These are phyloP conservation scores for Aspergillus taichungensis DNA, from an alignment of 495 filamentous ascomycete species.

Conservation along the genomic window DNA sequence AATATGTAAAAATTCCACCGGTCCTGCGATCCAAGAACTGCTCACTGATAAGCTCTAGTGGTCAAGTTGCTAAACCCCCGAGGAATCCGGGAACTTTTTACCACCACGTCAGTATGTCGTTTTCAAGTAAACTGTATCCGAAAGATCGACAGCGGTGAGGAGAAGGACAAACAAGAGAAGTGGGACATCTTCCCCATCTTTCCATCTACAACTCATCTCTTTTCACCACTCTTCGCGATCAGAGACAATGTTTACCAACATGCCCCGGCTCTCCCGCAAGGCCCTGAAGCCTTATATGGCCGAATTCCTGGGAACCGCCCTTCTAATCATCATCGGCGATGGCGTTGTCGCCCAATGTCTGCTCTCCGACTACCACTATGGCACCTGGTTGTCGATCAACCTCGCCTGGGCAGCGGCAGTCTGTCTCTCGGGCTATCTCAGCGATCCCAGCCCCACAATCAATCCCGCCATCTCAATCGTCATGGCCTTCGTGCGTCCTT, in stretches of 20 bases:
- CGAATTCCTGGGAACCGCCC: conserved; percentile 28
- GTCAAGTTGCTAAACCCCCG: too few species aligned
- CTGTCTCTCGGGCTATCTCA: conserved; percentile 20
- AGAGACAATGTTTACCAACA: conserved; percentile 22
- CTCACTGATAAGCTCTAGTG: too few species aligned
- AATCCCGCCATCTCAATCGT: conserved; percentile 25
- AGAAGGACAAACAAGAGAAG: too few species aligned
- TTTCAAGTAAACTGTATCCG: too few species aligned
- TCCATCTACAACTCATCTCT: too few species aligned
- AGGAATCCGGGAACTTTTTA: too few species aligned
- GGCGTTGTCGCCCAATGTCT: conserved; percentile 28
- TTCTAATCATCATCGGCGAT: conserved; percentile 29
- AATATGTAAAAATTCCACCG: too few species aligned
- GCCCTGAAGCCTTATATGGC: conserved; percentile 24
- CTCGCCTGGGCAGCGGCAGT: conserved; percentile 29
- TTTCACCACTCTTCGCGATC: too few species aligned
- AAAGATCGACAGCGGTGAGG: too few species aligned
- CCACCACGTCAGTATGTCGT: too few species aligned
- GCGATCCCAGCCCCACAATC: conserved; percentile 23
- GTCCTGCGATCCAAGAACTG: too few species aligned
- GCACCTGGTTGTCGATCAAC: conserved; percentile 33
- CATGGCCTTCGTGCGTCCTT: conserved; percentile 23
- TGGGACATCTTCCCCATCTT: too few species aligned
- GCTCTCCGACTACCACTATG: conserved; percentile 28
- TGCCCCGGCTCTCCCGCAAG: conserved; percentile 15